Base-by-base conservation (phyloP, 2,329 filamentous ascomycete genomes). In the Fusarium sp. region DNA sequence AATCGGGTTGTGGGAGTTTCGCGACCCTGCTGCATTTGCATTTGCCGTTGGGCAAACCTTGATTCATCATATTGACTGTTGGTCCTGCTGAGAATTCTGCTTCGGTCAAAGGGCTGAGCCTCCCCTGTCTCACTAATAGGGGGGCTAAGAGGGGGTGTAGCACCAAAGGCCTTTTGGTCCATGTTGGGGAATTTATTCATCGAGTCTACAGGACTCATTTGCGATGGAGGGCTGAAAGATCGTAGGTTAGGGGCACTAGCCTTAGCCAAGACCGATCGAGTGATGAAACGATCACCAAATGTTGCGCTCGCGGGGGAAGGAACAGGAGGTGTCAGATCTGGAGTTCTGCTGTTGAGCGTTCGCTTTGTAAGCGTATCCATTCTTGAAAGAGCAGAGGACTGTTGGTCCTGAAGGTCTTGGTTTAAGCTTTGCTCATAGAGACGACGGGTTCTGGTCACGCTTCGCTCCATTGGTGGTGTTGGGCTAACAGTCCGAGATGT, bases 341-440 rank as follows among this genome's bases (percentile, higher is more conserved):
- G 86, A 3, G 89, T 90, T 35, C 87, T 82, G 26, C 84, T 82
- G 33, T 86, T 80, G 56, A 82, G 76, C 20, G 85, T 85, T 22
- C 90, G 91, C 65, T 91, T 89, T 31, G 91, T 91, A 56, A 97
- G 84, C 1, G 91, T 95, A 76, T 97, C 95, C 45, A 97, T 88
- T 44, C 94, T 89, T n/a, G 90, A 91, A 71, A 96, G 82, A 0
- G 93, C 90, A 6, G 93, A 93, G 7, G 89, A 88, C 78, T 95
- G 94, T 73, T 96, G 92, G 61, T 95, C 93, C 55, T 95, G 91
- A 18, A 93, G 86, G 70, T 96, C 91, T 76, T 95, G 92, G 55
- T 91, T 92, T 22, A 97, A 85, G 1, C 92, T 92, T 71, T 94
- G 93, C 71, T 97, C 95, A 77, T 97, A 98, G 3, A 97, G 85